Evolutionary conservation across 768 basidiomycete species (phyloP).

Genomic region (Dendrothele bispora): DNA sequence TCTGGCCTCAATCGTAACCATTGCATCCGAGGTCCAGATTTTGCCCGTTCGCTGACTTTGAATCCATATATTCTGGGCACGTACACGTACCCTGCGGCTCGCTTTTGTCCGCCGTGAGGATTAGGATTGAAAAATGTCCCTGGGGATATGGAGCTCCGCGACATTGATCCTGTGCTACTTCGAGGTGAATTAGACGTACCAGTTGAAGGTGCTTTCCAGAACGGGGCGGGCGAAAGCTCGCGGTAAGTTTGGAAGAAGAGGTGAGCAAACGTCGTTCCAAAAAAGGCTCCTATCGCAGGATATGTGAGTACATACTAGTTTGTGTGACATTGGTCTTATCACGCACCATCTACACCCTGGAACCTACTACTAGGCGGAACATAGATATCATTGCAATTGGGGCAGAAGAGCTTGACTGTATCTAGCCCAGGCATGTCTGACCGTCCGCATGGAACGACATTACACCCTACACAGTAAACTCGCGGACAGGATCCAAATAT

Average conservation of each 20-base stretch:
- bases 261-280: constrained; percentile 98
- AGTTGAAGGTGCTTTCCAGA: constrained; percentile 71
- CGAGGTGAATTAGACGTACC: constrained; percentile 59
- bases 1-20: constrained; percentile 92
- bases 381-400: constrained; percentile 97
- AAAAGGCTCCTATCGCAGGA: constrained; percentile 79
- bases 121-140: constrained; percentile 83
- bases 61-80: constrained; percentile 95
- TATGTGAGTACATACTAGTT: neutral
- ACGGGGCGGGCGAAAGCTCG: constrained; percentile 91
- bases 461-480: constrained; percentile 86
- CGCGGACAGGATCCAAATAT: constrained; percentile 94
- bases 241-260: constrained; percentile 98
- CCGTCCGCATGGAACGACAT: constrained; percentile 92
- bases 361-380: constrained; percentile 93
- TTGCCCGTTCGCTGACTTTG: constrained; percentile 93
- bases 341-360: constrained; percentile 91
- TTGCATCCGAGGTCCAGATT: constrained; percentile 94
- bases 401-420: constrained; percentile 97
- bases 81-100: constrained; percentile 84
- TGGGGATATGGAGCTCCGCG: constrained; percentile 28
- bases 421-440: constrained; percentile 95
- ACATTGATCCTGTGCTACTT: constrained; percentile 47
- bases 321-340: neutral
- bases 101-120: constrained; percentile 85